These are phyloP conservation scores for Gymnopilus dilepis DNA, from an alignment of 768 basidiomycete genomes.

Conservation along the genomic window DNA sequence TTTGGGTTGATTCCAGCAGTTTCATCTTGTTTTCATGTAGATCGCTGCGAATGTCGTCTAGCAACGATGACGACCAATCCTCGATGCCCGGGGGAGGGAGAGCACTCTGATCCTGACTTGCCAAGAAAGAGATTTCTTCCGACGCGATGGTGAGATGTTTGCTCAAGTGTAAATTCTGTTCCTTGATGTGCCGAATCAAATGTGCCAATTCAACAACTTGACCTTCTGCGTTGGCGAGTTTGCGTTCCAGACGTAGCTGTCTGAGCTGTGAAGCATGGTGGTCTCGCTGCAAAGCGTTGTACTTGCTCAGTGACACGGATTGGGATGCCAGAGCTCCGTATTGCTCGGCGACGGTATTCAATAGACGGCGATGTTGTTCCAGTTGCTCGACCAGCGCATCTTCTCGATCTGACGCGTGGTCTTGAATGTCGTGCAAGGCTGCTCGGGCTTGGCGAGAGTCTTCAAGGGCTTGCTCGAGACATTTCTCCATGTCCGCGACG, in stretches of 20 bases:
- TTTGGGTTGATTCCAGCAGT: constrained; percentile 14
- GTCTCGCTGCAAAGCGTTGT: constrained; percentile 46
- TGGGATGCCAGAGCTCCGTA: constrained; percentile 55
- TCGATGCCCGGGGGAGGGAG: neutral
- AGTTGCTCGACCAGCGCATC: constrained; percentile 54
- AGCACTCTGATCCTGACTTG: constrained; percentile 6
- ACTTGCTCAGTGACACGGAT: constrained; percentile 42
- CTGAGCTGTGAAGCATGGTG: constrained; percentile 43
- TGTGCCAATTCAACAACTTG: constrained; percentile 70
- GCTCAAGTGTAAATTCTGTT: constrained; percentile 53
- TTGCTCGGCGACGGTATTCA: constrained; percentile 56
- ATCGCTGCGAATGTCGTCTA: constrained; percentile 28
- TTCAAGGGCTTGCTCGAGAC: constrained; percentile 40
- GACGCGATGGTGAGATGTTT: constrained; percentile 38
- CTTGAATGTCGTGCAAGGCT: constrained; percentile 36
- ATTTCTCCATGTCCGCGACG: constrained; percentile 39
- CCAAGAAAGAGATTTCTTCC: constrained; percentile 38
- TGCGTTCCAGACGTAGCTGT: constrained; percentile 63
- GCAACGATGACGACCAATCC: neutral
- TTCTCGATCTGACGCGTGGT: constrained; percentile 43
- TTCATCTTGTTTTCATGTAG: constrained; percentile 24
- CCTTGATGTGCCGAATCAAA: constrained; percentile 61
- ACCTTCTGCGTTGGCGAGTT: constrained; percentile 68
- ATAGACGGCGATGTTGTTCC: constrained; percentile 50
- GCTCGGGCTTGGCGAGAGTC: constrained; percentile 41